Percentiles rank a stretch among this genome's conserved stretches.
These are phyloP conservation scores for Xylaria telfairii DNA, from an alignment of 495 filamentous ascomycete species.

Conservation along the genomic window DNA sequence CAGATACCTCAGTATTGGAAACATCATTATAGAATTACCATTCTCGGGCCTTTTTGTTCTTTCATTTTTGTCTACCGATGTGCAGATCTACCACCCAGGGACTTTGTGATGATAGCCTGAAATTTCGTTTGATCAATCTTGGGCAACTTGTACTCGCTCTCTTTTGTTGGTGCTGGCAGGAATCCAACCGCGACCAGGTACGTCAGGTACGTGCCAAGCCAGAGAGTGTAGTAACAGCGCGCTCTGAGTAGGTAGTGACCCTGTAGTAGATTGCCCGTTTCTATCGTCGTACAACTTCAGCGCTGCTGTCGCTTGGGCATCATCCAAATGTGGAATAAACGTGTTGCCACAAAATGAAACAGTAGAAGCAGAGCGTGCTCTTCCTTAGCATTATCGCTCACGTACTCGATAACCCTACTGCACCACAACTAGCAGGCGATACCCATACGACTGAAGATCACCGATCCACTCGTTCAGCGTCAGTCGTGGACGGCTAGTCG, in stretches of 20 bases:
- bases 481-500: slow-evolving; percentile 80
- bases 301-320: too few relatives aligned
- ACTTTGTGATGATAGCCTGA: too few relatives aligned
- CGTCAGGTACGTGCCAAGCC: slow-evolving; percentile 21
- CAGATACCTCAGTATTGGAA: not conserved
- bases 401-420: slow-evolving; percentile 6
- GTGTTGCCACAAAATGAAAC: slow-evolving; percentile 75
- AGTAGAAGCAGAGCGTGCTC: slow-evolving; percentile 59
- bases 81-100: too few relatives aligned
- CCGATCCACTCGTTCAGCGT: slow-evolving; percentile 78
- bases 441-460: slow-evolving; percentile 76
- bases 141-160: too few relatives aligned
- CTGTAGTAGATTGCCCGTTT: too few relatives aligned
- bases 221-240: not conserved
- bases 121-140: too few relatives aligned
- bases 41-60: not conserved
- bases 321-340: slow-evolving; percentile 71
- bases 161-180: too few relatives aligned
- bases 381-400: slow-evolving; percentile 1
- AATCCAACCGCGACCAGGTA: slow-evolving; percentile 32
- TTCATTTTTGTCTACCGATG: too few relatives aligned
- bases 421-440: slow-evolving; percentile 67
- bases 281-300: slow-evolving; percentile 17
- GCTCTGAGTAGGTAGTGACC: too few relatives aligned
- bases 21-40: slow-evolving; percentile 15